Base-by-base conservation (phyloP, 106 monocot genomes). In the Dendrobium huoshanense region DNA sequence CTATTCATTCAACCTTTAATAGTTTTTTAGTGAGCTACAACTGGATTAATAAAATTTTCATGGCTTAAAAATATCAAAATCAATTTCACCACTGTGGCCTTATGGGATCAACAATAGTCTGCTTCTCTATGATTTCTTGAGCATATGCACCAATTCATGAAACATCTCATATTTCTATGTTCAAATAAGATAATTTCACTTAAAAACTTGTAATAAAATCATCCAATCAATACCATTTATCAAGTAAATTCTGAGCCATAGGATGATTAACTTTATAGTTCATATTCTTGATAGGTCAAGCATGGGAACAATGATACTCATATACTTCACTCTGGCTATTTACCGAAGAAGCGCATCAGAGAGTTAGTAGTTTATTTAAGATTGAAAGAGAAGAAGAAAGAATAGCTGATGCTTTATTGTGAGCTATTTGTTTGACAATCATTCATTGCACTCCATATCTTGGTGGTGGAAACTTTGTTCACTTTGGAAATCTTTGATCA, bases 291-390 rank as follows among this genome's bases (percentile, higher is more conserved):
- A 15, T 81, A 86, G 86, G 82, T 86, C 86, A 13, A 86, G 86
- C 86, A 67, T 86, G 79, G 86, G 86, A 3, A 86, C 86, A 17
- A 67, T 86, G 79, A 82, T 86, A 33, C 82, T 86, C 20, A 86
- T 86, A 82, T 86, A 86, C 41, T 86, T 86, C 75, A 86, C 86
- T 18, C 29, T 86, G 67, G 79, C 82, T 2, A 82, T 86, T 19
- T 65, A 82, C 29, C 61, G 64, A 54, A 55, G 67, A 79, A 79
- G 82, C 9, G 82, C 55, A 81, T 49, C 67, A 49, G 24, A 76
- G 48, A 76, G 11, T 20, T 74, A 74, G 43, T 27, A 13, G 43
- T 73, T 18, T 74, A 9, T 43, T 74, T 41, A 42, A 20, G 43
- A 20, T 20, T 43, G 8, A 7, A 20, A 20, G 20, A 18, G 41